Percentiles rank a stretch among this genome's conserved stretches.
These are phyloP conservation scores for Clavulina sp. DNA, from an alignment of 768 basidiomycete genomes.

Conservation along the genomic window DNA sequence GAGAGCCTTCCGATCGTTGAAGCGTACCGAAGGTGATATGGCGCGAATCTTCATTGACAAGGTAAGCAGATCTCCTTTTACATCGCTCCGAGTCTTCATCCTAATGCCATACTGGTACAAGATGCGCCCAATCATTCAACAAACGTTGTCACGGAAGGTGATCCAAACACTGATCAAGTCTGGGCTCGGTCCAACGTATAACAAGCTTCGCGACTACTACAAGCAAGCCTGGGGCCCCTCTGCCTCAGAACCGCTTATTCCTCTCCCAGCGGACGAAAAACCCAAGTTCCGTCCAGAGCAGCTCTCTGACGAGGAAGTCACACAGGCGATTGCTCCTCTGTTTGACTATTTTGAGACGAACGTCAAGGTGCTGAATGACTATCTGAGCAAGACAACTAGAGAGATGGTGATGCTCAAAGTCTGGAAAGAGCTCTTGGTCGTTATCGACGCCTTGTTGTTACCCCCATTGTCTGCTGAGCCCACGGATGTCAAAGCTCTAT, in stretches of 20 bases:
- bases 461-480: conserved; percentile 74
- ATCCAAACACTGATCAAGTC: conserved; percentile 64
- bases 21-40: conserved; percentile 91
- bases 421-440: conserved; percentile 87
- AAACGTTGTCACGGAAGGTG: conserved; percentile 60
- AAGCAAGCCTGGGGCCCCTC: conserved; percentile 54
- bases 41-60: conserved; percentile 92
- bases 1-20: conserved; percentile 80
- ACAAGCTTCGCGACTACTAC: conserved; percentile 72
- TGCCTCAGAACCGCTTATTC: conserved; percentile 53
- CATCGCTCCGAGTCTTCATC: not conserved
- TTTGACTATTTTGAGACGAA: conserved; percentile 97
- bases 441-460: conserved; percentile 76
- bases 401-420: conserved; percentile 82
- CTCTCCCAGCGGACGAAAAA: conserved; percentile 56
- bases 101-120: conserved; percentile 17
- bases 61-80: conserved; percentile 27
- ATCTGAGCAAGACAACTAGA: conserved; percentile 67
- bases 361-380: conserved; percentile 75
- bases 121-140: conserved; percentile 90
- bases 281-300: conserved; percentile 43
- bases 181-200: conserved; percentile 40
- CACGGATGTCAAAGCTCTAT: conserved; percentile 81
- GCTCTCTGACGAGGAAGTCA: conserved; percentile 84
- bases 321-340: conserved; percentile 74